A percentile compares a stretch with the other conserved stretches of the same genome.
These are phyloP conservation scores for Tetraselmis chui DNA, from an alignment of 139 green algal genomes.

Conservation along the genomic window DNA sequence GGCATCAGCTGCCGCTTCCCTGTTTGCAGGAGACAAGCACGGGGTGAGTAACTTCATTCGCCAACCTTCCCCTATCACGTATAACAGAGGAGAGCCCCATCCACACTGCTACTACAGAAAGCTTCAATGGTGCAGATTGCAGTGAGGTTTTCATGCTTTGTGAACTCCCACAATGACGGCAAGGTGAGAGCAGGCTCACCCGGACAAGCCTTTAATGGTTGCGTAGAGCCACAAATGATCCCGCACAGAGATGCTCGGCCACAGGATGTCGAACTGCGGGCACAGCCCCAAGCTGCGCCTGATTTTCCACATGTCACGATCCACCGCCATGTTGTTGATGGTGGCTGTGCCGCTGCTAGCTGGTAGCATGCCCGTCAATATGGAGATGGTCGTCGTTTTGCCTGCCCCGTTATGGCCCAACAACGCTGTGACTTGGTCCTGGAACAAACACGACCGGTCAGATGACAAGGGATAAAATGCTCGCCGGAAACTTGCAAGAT, in stretches of 20 bases:
- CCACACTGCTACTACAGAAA: too few relatives aligned
- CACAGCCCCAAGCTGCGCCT: conserved; percentile 60
- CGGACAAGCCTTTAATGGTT: conserved; percentile 53
- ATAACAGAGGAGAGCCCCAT: too few relatives aligned
- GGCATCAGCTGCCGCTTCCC: background rate
- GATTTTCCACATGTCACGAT: conserved; percentile 37
- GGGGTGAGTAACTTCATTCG: background rate
- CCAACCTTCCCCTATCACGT: background rate
- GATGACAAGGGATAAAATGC: too few relatives aligned
- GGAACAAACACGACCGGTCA: too few relatives aligned
- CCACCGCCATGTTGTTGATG: conserved; percentile 23
- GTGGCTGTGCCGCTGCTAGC: conserved; percentile 43
- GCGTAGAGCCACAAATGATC: conserved; percentile 75
- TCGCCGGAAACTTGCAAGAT: too few relatives aligned
- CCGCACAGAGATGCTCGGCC: conserved; percentile 66
- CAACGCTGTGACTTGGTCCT: background rate
- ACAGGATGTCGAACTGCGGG: conserved; percentile 85
- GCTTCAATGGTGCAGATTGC: too few relatives aligned
- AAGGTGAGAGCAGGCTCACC: background rate
- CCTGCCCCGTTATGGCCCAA: conserved; percentile 37
- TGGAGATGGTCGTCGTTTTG: conserved; percentile 46
- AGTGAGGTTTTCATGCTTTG: too few relatives aligned
- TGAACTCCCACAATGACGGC: too few relatives aligned
- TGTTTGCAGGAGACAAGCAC: background rate
- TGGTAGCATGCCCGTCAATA: conserved; percentile 44